Conservation (phyloP, 1,284 basidiomycete genomes). For the Leccinum olivaceoglutinosum region DNA sequence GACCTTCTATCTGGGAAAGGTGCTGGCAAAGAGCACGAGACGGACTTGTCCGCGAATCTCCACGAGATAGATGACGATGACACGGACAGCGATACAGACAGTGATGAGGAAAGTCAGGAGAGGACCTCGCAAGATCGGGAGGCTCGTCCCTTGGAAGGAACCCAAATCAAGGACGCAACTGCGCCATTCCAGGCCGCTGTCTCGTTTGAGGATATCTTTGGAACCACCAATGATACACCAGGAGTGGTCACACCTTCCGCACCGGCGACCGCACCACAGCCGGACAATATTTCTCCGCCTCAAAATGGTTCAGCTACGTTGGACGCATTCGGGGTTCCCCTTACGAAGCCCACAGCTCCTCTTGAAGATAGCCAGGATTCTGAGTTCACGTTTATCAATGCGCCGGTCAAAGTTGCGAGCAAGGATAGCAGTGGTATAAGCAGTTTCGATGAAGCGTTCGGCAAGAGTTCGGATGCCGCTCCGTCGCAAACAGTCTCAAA, state of each 20-base stretch:
- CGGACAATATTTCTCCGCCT: slow-evolving; percentile 22
- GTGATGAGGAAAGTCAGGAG: slow-evolving; percentile 40
- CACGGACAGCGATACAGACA: slow-evolving; percentile 44
- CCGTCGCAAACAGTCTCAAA: slow-evolving; percentile 35
- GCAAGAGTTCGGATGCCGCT: slow-evolving; percentile 42
- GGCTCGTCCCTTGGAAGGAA: slow-evolving; percentile 15
- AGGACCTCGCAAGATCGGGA: slow-evolving; percentile 15
- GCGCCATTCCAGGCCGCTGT: slow-evolving; percentile 20
- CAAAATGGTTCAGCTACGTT: slow-evolving; percentile 18
- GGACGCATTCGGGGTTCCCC: slow-evolving; percentile 29
- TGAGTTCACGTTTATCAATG: slow-evolving; percentile 19
- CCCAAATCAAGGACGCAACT: slow-evolving; percentile 17
- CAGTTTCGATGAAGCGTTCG: slow-evolving; percentile 72
- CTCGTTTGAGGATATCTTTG: slow-evolving; percentile 32
- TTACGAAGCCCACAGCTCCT: slow-evolving; percentile 15
- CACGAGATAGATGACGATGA: slow-evolving; percentile 65
- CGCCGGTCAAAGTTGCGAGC: slow-evolving; percentile 14
- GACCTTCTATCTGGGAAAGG: slow-evolving; percentile 25
- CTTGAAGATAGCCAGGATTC: slow-evolving; percentile 21
- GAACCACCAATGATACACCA: slow-evolving; percentile 11
- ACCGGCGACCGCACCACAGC: slow-evolving; percentile 13
- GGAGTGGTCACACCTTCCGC: background rate
- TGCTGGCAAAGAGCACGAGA: slow-evolving; percentile 37
- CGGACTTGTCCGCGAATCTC: slow-evolving; percentile 49
- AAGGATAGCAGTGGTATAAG: slow-evolving; percentile 42